Evolutionary conservation across 1,284 basidiomycete species (phyloP), one percentile per base, ranked within the genome.

Genomic region (Rhodotorula sp.): DNA sequence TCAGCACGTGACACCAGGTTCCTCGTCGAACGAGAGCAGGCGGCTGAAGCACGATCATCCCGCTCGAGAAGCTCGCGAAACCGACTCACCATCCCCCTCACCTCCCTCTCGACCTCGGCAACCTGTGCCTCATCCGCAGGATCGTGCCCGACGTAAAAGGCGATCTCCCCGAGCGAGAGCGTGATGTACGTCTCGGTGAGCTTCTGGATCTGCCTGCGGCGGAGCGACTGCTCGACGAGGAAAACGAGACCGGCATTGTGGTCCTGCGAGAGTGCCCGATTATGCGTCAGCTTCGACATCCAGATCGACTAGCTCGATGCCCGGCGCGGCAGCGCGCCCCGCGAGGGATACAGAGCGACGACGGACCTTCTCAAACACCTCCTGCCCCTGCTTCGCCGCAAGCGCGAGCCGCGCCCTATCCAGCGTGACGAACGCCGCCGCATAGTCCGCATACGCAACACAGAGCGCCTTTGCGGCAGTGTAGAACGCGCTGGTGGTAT

Each of bases 171-270:
- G 13, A 94, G 82, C 34, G 88, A 85, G 13, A 93, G 85, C 0
- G 89, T 89, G 55, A 91, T 85, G 78, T 92, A 94, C 12, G 91
- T 91, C 63, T 86, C 85, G 0, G 89, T 92, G 61, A 94, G 85
- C 78, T 87, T 89, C 80, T 88, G 88, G 74, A 94, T 86, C 62
- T 87, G 83, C 87, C 91, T 91, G 54, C 89, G 85, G 0, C 89
- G 88, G 8, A 89, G 87, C 25, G 87, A 85, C 17, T 85, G 85
- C 46, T 91, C 81, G 10, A 87, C 89, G 72, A 88, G 87, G 60
- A 84, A 82, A 34, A 91, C 81, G 36, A 94, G 83, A 10, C 91
- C 91, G 3, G 86, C 51, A 67, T 89, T 93, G 61, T 86, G 86
- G 64, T 94, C 92, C 88, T 90, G 71, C 25, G n/a, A 0, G 55